A percentile compares a stretch with the other conserved stretches of the same genome.
phyloP scores from a whole-genome alignment of 2,329 filamentous ascomycete genomes.

The Ceratocystis albifundus region DNA sequence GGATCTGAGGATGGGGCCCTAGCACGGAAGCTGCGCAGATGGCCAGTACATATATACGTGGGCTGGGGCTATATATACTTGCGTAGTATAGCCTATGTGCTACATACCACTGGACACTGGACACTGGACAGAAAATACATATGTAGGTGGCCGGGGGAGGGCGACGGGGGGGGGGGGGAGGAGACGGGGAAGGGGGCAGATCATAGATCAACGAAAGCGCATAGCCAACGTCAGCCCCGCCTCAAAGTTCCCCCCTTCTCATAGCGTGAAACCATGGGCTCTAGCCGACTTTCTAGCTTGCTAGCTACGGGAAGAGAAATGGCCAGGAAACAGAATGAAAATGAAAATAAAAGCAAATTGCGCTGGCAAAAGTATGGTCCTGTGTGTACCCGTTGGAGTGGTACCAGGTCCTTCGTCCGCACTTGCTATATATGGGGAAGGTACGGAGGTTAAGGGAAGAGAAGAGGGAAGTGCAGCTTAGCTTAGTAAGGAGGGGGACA shows the following conservation, averaged over 20 bases:
- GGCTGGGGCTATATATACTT: background rate
- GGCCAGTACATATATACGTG: background rate
- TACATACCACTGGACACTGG: background rate
- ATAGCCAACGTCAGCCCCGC: background rate
- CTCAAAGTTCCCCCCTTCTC: background rate
- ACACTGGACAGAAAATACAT: background rate
- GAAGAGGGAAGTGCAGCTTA: too few relatives aligned
- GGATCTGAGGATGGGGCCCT: background rate
- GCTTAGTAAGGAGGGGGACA: too few relatives aligned
- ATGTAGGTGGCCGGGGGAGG: background rate
- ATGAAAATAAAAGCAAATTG: too few relatives aligned
- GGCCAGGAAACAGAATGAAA: background rate
- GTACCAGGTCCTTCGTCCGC: too few relatives aligned
- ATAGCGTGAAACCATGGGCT: slow-evolving; percentile 1
- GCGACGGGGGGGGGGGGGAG: too few relatives aligned
- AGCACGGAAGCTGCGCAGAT: background rate
- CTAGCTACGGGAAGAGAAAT: background rate
- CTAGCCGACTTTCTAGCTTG: background rate
- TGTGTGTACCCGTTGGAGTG: too few relatives aligned
- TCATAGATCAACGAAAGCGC: background rate
- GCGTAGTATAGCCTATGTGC: background rate
- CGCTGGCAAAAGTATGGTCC: too few relatives aligned
- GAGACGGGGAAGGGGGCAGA: too few relatives aligned
- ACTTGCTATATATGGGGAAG: too few relatives aligned
- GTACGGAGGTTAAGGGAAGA: too few relatives aligned